Evolutionary conservation across 148 eudicot species (phyloP).

Genomic region (Cornus kousa): DNA sequence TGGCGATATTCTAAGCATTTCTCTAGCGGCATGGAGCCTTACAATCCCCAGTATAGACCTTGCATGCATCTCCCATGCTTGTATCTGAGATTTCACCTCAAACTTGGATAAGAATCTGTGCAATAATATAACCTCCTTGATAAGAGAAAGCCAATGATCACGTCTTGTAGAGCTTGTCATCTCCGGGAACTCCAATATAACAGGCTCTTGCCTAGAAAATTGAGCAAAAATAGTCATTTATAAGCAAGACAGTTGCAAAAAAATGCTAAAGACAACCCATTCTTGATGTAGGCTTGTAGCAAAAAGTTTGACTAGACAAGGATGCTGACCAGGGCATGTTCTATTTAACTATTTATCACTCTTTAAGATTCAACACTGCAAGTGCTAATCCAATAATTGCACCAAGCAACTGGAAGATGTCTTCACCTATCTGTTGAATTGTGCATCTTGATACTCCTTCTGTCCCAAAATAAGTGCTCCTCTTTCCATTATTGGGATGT

Average conservation of each 20-base stretch:
- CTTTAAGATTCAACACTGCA: too few species aligned
- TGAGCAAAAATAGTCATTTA: neutral
- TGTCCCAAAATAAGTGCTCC: too few species aligned
- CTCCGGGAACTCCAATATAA: slow-evolving; percentile 84
- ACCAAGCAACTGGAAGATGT: too few species aligned
- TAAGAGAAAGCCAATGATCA: slow-evolving; percentile 85
- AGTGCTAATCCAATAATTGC: too few species aligned
- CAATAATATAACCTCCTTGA: slow-evolving; percentile 63
- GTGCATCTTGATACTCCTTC: too few species aligned
- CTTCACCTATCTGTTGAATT: too few species aligned
- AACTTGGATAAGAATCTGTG: slow-evolving; percentile 63
- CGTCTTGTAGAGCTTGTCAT: slow-evolving; percentile 86
- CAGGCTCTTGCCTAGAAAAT: slow-evolving; percentile 57
- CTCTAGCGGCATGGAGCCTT: slow-evolving; percentile 88
- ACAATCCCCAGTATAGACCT: slow-evolving; percentile 73
- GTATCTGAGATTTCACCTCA: slow-evolving; percentile 33
- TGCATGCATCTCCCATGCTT: slow-evolving; percentile 86
- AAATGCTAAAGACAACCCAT: neutral
- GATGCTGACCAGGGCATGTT: too few species aligned
- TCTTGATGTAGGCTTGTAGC: neutral
- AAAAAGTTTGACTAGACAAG: too few species aligned
- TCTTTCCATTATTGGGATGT: too few species aligned
- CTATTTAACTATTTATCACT: too few species aligned
- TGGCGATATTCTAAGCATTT: slow-evolving; percentile 89
- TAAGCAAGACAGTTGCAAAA: neutral